Evolutionary conservation across 495 filamentous ascomycete species (phyloP).

Genomic region (Aspergillus bertholletiae): DNA sequence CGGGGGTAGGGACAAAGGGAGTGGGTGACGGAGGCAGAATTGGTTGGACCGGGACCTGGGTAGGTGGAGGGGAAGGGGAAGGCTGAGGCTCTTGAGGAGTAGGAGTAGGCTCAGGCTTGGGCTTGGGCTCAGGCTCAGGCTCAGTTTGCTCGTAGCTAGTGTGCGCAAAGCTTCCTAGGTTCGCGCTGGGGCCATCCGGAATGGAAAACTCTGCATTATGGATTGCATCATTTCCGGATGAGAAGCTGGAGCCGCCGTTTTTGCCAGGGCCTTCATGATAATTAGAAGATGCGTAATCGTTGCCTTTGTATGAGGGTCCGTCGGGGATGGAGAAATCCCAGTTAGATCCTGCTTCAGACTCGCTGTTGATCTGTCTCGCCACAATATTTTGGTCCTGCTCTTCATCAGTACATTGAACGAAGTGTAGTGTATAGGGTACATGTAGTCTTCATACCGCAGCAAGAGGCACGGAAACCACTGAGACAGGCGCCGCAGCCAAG

Average conservation of each 20-base stretch:
- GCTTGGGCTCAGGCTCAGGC: slow-evolving; percentile 16
- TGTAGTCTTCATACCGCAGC: slow-evolving; percentile 5
- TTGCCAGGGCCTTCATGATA: not conserved
- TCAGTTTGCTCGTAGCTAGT: slow-evolving; percentile 17
- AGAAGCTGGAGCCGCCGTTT: slow-evolving; percentile 7
- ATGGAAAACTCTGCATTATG: slow-evolving; percentile 23
- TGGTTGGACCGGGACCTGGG: slow-evolving; percentile 4
- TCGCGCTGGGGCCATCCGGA: slow-evolving; percentile 27
- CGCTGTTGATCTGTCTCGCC: slow-evolving; percentile 17
- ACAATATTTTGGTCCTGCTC: slow-evolving; percentile 2
- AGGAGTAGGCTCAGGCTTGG: slow-evolving; percentile 9
- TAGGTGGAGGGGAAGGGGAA: slow-evolving; percentile 5
- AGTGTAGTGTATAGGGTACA: not conserved
- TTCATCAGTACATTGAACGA: not conserved
- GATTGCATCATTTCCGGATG: slow-evolving; percentile 16
- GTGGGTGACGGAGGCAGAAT: slow-evolving; percentile 17
- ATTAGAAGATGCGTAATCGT: not conserved
- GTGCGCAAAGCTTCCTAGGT: slow-evolving; percentile 19
- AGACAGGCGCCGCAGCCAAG: slow-evolving; percentile 29
- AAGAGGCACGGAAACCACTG: slow-evolving; percentile 31
- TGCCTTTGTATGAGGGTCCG: slow-evolving; percentile 20
- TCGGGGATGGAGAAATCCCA: slow-evolving; percentile 24
- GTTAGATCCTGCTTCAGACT: slow-evolving; percentile 26
- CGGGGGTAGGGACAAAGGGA: slow-evolving; percentile 14
- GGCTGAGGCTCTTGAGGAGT: slow-evolving; percentile 3